A percentile compares a stretch with the other conserved stretches of the same genome.
Evolutionary conservation across 164 flowering plant genomes (phyloP).

Genomic region (Annona cherimola): DNA sequence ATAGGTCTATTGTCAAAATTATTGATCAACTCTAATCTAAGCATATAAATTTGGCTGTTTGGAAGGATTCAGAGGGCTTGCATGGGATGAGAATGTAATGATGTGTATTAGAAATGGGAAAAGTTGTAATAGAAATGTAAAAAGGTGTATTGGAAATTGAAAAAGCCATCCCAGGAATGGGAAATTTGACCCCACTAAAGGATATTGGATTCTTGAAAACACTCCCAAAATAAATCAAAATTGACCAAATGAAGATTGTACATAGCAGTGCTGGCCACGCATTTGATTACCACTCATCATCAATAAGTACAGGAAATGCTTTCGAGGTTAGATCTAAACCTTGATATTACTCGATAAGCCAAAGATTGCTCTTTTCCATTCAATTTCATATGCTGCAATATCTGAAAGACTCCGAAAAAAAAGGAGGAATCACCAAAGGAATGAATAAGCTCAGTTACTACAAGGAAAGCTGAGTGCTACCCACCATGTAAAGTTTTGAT

Average conservation of each 20-base stretch:
- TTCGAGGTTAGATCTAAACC: conserved; percentile 26
- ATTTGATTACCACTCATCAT: neutral
- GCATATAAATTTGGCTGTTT: no score
- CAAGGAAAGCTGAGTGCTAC: conserved; percentile 17
- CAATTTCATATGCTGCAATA: conserved; percentile 89
- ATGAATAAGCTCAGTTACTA: neutral
- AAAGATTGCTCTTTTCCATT: conserved; percentile 97
- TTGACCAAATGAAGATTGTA: neutral
- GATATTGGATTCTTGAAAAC: no score
- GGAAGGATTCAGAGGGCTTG: no score
- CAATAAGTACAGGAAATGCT: neutral
- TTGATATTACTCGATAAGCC: conserved; percentile 98
- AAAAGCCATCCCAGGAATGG: no score
- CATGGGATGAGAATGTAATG: no score
- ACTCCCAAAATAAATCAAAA: neutral
- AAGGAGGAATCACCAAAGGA: neutral
- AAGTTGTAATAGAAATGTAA: no score
- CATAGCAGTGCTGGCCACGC: neutral
- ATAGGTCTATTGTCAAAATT: no score
- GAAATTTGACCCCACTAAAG: no score
- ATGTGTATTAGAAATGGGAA: no score
- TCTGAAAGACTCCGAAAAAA: conserved; percentile 35
- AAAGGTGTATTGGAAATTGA: no score
- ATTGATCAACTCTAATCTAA: no score
- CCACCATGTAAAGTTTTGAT: conserved; percentile 81